Percentiles rank a stretch among this genome's conserved stretches.
Evolutionary conservation across 2,329 filamentous ascomycete species (phyloP).

Genomic region (Pleoardoris graminearum): DNA sequence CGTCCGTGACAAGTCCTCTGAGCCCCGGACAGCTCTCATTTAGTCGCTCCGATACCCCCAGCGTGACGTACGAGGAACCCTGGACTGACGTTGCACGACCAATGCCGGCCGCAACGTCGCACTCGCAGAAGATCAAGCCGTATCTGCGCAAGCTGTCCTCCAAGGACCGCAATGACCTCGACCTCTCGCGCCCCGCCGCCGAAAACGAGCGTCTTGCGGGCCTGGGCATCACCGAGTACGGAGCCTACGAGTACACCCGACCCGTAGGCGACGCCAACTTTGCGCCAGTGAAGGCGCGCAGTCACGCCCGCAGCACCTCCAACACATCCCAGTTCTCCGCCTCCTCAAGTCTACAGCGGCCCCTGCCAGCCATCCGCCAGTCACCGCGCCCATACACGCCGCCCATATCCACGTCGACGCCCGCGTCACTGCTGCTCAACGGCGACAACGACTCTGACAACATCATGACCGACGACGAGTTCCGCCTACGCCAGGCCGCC

Average conservation of each 20-base stretch:
- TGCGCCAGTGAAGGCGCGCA: conserved; percentile 43
- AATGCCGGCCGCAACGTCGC: conserved; percentile 26
- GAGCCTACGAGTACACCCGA: conserved; percentile 34
- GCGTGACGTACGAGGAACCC: conserved; percentile 40
- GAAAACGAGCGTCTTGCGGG: conserved; percentile 58
- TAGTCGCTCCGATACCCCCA: conserved; percentile 41
- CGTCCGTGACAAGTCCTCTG: conserved; percentile 41
- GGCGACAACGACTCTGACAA: conserved; percentile 50
- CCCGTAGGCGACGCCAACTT: conserved; percentile 52
- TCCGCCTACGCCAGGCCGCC: conserved; percentile 44
- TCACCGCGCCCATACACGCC: conserved; percentile 59
- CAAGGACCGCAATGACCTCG: conserved; percentile 53
- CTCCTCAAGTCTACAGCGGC: conserved; percentile 53
- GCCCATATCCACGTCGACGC: conserved; percentile 54
- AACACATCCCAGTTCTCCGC: conserved; percentile 59
- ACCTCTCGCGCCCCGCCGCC: conserved; percentile 58
- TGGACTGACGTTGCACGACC: conserved; percentile 33
- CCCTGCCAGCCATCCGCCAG: conserved; percentile 60
- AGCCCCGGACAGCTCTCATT: conserved; percentile 39
- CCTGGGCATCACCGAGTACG: conserved; percentile 58
- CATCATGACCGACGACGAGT: conserved; percentile 53
- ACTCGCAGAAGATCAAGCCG: conserved; percentile 56
- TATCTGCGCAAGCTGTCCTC: conserved; percentile 58
- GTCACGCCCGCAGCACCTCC: conserved; percentile 58
- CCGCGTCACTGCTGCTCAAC: conserved; percentile 49